These are phyloP conservation scores for Venustampulla echinocandica DNA, from an alignment of 495 filamentous ascomycete species.

Conservation along the genomic window DNA sequence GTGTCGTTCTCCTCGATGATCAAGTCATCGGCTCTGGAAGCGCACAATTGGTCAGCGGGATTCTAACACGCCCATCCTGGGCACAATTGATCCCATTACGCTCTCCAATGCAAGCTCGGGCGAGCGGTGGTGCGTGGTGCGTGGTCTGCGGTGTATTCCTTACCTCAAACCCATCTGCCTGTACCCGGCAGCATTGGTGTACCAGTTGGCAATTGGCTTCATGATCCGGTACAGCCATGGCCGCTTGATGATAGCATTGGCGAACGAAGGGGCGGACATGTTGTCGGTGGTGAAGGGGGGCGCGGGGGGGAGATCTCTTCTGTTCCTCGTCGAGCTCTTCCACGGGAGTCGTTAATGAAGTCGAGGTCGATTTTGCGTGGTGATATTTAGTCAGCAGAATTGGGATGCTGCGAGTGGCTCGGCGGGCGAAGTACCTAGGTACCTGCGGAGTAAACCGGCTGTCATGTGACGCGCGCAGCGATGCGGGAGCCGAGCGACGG, in stretches of 20 bases:
- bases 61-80: no score
- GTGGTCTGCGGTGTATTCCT: conserved; percentile 23
- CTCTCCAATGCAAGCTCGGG: background rate
- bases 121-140: background rate
- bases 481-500: no score
- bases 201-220: conserved; percentile 73
- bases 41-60: conserved; percentile 11
- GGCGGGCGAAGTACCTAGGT: no score
- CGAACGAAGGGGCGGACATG: conserved; percentile 68
- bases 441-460: no score
- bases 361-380: no score
- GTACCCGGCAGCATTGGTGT: conserved; percentile 79
- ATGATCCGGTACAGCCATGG: conserved; percentile 77
- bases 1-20: conserved; percentile 81
- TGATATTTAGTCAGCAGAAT: no score
- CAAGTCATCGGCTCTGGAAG: conserved; percentile 76
- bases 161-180: conserved; percentile 87
- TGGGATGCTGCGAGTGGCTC: no score
- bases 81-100: background rate
- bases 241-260: conserved; percentile 63
- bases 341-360: background rate
- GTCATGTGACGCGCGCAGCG: no score
- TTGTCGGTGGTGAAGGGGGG: conserved; percentile 25
- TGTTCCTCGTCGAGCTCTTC: conserved; percentile 5
- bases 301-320: conserved; percentile 13